Conservation (phyloP, 164 flowering plant species). For the Taxillus chinensis region DNA sequence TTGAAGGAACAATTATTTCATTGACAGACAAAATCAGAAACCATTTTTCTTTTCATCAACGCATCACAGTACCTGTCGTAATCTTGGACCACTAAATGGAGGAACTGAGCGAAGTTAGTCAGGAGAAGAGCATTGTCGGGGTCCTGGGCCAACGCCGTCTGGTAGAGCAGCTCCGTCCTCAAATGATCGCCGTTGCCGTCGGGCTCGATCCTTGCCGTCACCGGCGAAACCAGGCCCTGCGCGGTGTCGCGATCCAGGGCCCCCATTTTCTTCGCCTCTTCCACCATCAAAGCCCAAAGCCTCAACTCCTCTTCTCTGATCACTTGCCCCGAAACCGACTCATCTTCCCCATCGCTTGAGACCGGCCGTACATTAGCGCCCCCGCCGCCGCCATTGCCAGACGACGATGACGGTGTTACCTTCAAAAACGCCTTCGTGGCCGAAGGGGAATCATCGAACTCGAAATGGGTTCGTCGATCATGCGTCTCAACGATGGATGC, state of each 20-base stretch:
- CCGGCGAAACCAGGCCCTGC: slow-evolving; percentile 55
- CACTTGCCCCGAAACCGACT: slow-evolving; percentile 18
- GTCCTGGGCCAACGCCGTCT: slow-evolving; percentile 39
- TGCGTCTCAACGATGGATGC: slow-evolving; percentile 17
- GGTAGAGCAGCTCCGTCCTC: slow-evolving; percentile 63
- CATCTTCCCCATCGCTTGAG: slow-evolving; percentile 51
- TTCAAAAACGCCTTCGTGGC: slow-evolving; percentile 21
- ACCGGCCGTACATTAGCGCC: slow-evolving; percentile 27
- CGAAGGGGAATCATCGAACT: slow-evolving; percentile 49
- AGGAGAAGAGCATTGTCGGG: slow-evolving; percentile 67
- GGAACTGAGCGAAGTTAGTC: slow-evolving; percentile 84
- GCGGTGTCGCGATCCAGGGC: slow-evolving; percentile 45
- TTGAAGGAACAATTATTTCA: too few relatives aligned
- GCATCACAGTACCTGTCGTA: slow-evolving; percentile 59
- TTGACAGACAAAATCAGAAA: too few relatives aligned
- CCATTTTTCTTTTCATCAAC: too few relatives aligned
- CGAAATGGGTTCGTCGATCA: slow-evolving; percentile 8
- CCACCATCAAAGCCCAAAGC: slow-evolving; percentile 59
- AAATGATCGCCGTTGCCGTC: slow-evolving; percentile 39
- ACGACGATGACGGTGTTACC: slow-evolving; percentile 20
- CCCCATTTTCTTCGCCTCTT: slow-evolving; percentile 43
- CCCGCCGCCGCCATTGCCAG: slow-evolving; percentile 55
- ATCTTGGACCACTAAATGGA: slow-evolving; percentile 63
- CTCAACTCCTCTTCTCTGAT: slow-evolving; percentile 30
- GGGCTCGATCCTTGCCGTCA: slow-evolving; percentile 38